Base-by-base conservation (phyloP, 306 rosid species). In the Casuarina equisetifolia region DNA sequence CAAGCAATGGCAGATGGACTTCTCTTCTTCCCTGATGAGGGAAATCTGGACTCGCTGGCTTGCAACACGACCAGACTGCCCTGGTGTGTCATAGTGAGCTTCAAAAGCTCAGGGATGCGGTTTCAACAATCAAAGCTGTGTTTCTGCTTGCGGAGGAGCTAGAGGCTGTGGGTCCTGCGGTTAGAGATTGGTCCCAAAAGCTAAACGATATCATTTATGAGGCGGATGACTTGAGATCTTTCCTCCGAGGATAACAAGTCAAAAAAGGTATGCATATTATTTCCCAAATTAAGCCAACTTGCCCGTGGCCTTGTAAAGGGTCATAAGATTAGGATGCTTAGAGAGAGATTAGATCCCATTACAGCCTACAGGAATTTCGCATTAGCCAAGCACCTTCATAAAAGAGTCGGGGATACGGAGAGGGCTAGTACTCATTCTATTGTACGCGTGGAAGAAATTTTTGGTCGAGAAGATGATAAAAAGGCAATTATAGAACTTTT, bases 381-480 rank as follows among this genome's bases (percentile, higher is more conserved):
- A 61, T 75, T 0, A 9, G 36, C 3, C 32, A 25, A 25, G 32
- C 32, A 25, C 32, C 32, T 25, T 25, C 1, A 25, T 25, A 25
- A 25, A 25, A 25, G 32, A 25, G 32, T 25, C 32, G 17, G 13
- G 38, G 20, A 45, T 75, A 9, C 2, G 13, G 20, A 5, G 32
- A 25, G 32, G 32, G 32, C 32, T 25, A 25, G 0, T 25, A 25
- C 32, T 25, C 32, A 25, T 25, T 76, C 71, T 9, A 62, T 25
- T 25, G 32, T 25, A 25, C 1, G 38, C 19, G 1, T 17, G 5
- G 10, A 12, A 0, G 72, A 49, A 0, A 70, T 70, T 57, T 44
- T 78, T 38, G 81, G 81, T 55, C 62, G 73, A 52, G 78, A 79
- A 7, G 13, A 39, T 15, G 74, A 79, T 6, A 72, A 63, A 67